phyloP scores from a whole-genome alignment of 2,329 filamentous ascomycete species.

The Cercospora sesami region DNA sequence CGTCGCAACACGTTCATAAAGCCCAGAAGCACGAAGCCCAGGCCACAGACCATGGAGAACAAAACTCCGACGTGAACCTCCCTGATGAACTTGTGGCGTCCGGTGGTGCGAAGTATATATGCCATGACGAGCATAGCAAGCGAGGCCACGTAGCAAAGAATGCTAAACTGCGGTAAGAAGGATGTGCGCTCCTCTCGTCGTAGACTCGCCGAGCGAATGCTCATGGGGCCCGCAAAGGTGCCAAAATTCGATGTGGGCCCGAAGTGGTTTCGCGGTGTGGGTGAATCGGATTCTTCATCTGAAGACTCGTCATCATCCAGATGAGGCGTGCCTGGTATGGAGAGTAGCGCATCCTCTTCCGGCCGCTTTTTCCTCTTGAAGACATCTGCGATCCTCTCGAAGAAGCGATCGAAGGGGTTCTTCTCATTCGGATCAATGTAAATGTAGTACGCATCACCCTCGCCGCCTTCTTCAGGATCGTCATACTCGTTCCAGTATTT shows the following conservation, averaged over 20 bases:
- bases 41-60: conserved; percentile 65
- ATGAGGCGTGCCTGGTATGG: conserved; percentile 15
- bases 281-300: conserved; percentile 32
- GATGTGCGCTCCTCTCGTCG: conserved; percentile 3
- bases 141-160: conserved; percentile 60
- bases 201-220: background rate
- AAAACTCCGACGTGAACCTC: conserved; percentile 74
- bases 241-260: conserved; percentile 17
- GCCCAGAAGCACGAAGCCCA: conserved; percentile 63
- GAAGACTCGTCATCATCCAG: conserved; percentile 35
- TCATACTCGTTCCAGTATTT: conserved; percentile 88
- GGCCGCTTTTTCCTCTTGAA: conserved; percentile 36
- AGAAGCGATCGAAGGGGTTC: conserved; percentile 64
- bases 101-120: conserved; percentile 65
- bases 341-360: conserved; percentile 31
- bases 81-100: conserved; percentile 64
- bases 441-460: conserved; percentile 64
- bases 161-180: conserved; percentile 34
- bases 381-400: conserved; percentile 52
- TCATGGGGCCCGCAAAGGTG: conserved; percentile 22
- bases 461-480: conserved; percentile 68
- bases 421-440: conserved; percentile 70
- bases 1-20: conserved; percentile 57
- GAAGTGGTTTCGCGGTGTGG: conserved; percentile 2
- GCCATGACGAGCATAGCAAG: conserved; percentile 66